Evolutionary conservation across 305 asterid genomes (phyloP), one percentile per base, ranked within the genome.

Genomic region (Solanum hybrid): DNA sequence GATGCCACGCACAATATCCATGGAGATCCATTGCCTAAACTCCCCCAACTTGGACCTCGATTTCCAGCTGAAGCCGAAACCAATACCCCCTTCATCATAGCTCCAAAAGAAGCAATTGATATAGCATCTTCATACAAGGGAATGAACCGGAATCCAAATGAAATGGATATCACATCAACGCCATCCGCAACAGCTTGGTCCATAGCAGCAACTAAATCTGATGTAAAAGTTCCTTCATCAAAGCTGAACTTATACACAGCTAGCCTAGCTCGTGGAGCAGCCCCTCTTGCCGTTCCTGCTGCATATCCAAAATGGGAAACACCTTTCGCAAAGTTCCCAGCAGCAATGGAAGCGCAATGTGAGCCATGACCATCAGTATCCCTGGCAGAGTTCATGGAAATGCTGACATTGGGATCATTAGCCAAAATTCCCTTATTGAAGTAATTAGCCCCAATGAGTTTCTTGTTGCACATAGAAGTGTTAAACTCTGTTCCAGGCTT

Each of bases 181-280:
- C 93, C 91, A 13, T 90, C 93, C 0, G 67, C 78, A 57, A 93
- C 90, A 34, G 93, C 93, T 28, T 88, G 92, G 88, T 92, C 93
- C 46, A 92, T 77, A 22, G 90, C 92, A 12, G 91, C 93, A 7
- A 92, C 12, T 20, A 89, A 5, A 67, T 92, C 92, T 5, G 93
- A 92, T 8, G 37, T 14, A 0, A 11, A 14, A 0, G 11, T 33
- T 5, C n/a, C 28, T 64, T 64, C 74, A 4, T 1, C 1, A 64
- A 64, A 64, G 74, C 74, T 64, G 5, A 64, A 64, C 74, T 64
- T 64, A 2, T 64, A 64, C 6, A 64, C 28, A 64, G 29, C 74
- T 64, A 64, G 2, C 74, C 74, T 64, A 64, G 74, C 74, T 22
- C 29, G 74, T 2, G 74, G 29, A 4, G 74, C 74, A 22, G 2